Base-by-base conservation (phyloP, 306 rosid species). In the Gynostemma pentaphyllum region DNA sequence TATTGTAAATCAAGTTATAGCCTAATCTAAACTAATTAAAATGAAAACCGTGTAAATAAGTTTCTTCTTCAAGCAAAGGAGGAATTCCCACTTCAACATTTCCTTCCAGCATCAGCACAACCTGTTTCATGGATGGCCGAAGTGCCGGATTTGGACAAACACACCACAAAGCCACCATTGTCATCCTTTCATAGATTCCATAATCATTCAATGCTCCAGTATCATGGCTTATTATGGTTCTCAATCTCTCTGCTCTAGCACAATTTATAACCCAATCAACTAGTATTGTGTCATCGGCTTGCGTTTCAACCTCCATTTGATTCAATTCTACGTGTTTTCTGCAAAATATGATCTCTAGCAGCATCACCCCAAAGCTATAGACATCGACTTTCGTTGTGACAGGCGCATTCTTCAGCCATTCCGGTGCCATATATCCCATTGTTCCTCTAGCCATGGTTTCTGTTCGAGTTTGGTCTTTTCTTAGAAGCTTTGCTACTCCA, bases 101-200 rank as follows among this genome's bases (percentile, higher is more conserved):
- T 56, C 78, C 84, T 66, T 72, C 81, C 37, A 79, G 18, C 78
- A 79, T 79, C 3, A 52, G 62, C 1, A 69, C 61, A 15, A 79
- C 78, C 14, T 66, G 67, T 51, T 75, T 79, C 61, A 75, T 75
- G 0, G 69, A 24, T 5, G 80, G 80, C n/a, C 71, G 72, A 44
- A 64, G 15, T 1, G 68, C 53, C 7, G 78, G 75, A 3, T 75
- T 51, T 0, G 67, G 68, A 13, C 45, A 66, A 50, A 79, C 60
- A 54, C 80, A 75, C 75, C 78, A 79, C 34, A 79, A 69, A 10
- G 73, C 80, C 15, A 75, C 14, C 54, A 49, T 75, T 0, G 68
- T 21, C 73, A 68, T 69, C 49, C 45, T 62, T 64, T 29, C 26
- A 23, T 72, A 21, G 34, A 63, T 52, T 1, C 5, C 13, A 6